Evolutionary conservation across 495 filamentous ascomycete species (phyloP).

Genomic region (Talaromyces adpressus): DNA sequence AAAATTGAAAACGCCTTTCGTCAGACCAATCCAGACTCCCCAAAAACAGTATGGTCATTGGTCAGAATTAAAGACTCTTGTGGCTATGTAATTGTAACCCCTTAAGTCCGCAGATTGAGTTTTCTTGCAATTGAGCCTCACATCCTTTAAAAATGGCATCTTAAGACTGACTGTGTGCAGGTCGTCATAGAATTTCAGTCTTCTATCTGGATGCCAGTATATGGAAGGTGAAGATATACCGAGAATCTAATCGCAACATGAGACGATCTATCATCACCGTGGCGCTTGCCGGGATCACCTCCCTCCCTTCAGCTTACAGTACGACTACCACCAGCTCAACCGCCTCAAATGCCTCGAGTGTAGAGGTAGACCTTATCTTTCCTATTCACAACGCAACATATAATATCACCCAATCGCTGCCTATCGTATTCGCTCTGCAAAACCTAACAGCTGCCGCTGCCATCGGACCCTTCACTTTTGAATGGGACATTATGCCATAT

Average conservation of each 20-base stretch:
- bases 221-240: not conserved
- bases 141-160: not conserved
- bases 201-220: not conserved
- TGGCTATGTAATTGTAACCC: not conserved
- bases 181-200: not conserved
- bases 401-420: not conserved
- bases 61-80: not conserved
- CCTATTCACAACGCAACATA: conserved; percentile 1
- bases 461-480: conserved; percentile 1
- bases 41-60: not conserved
- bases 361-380: conserved; percentile 5
- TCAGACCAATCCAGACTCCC: not conserved
- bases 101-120: not conserved
- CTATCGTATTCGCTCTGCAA: not conserved
- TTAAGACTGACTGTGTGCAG: not conserved
- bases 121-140: not conserved
- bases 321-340: not conserved
- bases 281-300: not conserved
- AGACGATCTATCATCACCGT: not conserved
- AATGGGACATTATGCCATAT: conserved; percentile 1
- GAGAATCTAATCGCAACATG: not conserved
- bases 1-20: not conserved
- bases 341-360: not conserved
- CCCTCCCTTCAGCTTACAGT: not conserved
- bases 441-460: not conserved